Evolutionary conservation across 768 basidiomycete genomes (phyloP).

Genomic region (Kondoa malvinella): DNA sequence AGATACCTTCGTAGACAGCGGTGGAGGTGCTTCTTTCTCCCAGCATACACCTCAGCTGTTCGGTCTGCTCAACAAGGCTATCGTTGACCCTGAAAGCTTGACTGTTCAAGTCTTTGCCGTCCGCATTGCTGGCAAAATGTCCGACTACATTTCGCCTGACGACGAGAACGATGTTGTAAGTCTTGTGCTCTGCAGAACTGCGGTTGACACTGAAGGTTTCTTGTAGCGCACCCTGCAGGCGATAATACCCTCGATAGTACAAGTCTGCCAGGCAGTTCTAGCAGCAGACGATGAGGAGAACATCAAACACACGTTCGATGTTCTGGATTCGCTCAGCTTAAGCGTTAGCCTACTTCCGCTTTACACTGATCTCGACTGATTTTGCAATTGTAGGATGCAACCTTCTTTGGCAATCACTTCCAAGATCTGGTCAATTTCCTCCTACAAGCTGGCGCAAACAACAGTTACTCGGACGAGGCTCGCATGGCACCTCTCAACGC

Average conservation of each 20-base stretch:
- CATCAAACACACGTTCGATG: slow-evolving; percentile 80
- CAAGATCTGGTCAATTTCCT: slow-evolving; percentile 77
- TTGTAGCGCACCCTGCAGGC: slow-evolving; percentile 65
- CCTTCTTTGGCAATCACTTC: slow-evolving; percentile 76
- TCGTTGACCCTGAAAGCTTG: slow-evolving; percentile 66
- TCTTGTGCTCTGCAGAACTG: slow-evolving; percentile 17
- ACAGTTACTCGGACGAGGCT: slow-evolving; percentile 53
- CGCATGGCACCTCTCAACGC: slow-evolving; percentile 82
- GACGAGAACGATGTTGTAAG: slow-evolving; percentile 74
- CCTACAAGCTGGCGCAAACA: slow-evolving; percentile 63
- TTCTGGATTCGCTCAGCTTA: slow-evolving; percentile 85
- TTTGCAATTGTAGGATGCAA: slow-evolving; percentile 53
- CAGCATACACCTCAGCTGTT: slow-evolving; percentile 57
- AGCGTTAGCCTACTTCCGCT: slow-evolving; percentile 41
- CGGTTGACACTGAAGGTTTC: background rate
- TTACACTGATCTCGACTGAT: background rate
- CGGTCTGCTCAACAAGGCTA: slow-evolving; percentile 53
- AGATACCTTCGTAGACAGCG: slow-evolving; percentile 59
- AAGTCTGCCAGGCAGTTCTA: slow-evolving; percentile 68
- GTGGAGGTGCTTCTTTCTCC: slow-evolving; percentile 25
- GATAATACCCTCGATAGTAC: slow-evolving; percentile 71
- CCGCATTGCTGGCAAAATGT: slow-evolving; percentile 75
- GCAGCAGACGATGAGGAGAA: slow-evolving; percentile 60
- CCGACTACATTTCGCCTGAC: slow-evolving; percentile 74
- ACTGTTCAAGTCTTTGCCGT: slow-evolving; percentile 84